A percentile compares a stretch with the other conserved stretches of the same genome.
These are phyloP conservation scores for Polyporus arcularius DNA, from an alignment of 768 basidiomycete species.

Conservation along the genomic window DNA sequence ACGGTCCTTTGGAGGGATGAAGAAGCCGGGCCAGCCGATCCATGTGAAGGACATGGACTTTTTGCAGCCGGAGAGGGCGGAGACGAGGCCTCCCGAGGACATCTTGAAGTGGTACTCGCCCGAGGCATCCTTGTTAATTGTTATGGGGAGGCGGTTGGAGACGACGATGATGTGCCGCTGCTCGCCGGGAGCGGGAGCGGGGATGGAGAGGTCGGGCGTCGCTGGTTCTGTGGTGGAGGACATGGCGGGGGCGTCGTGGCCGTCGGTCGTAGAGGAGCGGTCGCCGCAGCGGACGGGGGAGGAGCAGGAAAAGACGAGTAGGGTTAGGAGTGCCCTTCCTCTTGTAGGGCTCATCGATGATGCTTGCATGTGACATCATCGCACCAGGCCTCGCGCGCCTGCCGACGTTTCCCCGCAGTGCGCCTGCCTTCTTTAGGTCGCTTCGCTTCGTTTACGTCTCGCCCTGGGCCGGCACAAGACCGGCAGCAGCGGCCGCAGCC, in stretches of 20 bases:
- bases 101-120: conserved; percentile 99
- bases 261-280: neutral
- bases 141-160: conserved; percentile 92
- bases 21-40: conserved; percentile 95
- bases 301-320: neutral
- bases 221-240: conserved; percentile 11
- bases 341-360: conserved; percentile 23
- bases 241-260: conserved; percentile 6
- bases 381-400: conserved; percentile 3
- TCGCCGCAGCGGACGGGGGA: neutral
- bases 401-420: conserved; percentile 19
- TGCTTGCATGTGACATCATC: conserved; percentile 25
- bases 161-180: conserved; percentile 88
- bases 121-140: conserved; percentile 88
- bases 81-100: conserved; percentile 97
- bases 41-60: conserved; percentile 97
- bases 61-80: conserved; percentile 96
- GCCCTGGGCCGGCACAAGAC: neutral
- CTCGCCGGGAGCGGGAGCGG: conserved; percentile 33
- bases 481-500: neutral
- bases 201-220: conserved; percentile 19
- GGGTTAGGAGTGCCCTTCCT: conserved; percentile 16
- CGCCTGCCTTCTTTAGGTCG: neutral
- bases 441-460: conserved; percentile 6
- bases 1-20: conserved; percentile 93